Evolutionary conservation across 257 asterid genomes (phyloP), one percentile per base, ranked within the genome.

Genomic region (Plantago elongata): DNA sequence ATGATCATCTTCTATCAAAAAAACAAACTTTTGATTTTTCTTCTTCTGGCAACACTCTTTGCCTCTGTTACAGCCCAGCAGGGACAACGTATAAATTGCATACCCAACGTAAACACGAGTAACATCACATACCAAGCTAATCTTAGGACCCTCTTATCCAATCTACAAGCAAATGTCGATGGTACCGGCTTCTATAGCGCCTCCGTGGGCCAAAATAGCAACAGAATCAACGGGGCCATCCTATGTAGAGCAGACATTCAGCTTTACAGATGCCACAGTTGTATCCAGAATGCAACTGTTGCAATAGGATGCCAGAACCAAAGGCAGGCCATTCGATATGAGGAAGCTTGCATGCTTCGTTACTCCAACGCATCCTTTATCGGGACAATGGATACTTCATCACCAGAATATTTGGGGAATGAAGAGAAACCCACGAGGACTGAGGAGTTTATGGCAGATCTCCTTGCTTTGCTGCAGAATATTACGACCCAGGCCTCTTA

Each of bases 231-330:
- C 13, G 76, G 68, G 5, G 44, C 69, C 4, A 66, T 58, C 10
- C 60, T 61, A 3, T 78, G 80, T 13, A 67, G 80, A 18, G 83
- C 78, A 3, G 80, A 74, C 22, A 54, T 62, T n/a, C 45, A 64
- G 16, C 29, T 27, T 6, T 48, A 65, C 9, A 9, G 22, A 12
- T 78, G 83, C 47, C 61, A 64, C 12, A 16, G 1, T n/a, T 68
- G 75, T 51, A n/a, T 78, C 10, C 13, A 5, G 3, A 51, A 54
- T 48, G 59, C 82, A 0, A 48, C 59, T 0, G 11, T n/a, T 0
- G 14, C 42, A 50, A 37, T 15, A 5, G 15, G 9, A 5, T 78
- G 80, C 51, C 69, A 74, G 10, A 9, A 69, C 49, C 50, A 65
- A 13, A 74, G 54, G 12, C 48, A 15, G 3, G 80, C 78, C n/a